These are phyloP conservation scores for Penicillium frequentans DNA, from an alignment of 2,329 filamentous ascomycete species.

Conservation along the genomic window DNA sequence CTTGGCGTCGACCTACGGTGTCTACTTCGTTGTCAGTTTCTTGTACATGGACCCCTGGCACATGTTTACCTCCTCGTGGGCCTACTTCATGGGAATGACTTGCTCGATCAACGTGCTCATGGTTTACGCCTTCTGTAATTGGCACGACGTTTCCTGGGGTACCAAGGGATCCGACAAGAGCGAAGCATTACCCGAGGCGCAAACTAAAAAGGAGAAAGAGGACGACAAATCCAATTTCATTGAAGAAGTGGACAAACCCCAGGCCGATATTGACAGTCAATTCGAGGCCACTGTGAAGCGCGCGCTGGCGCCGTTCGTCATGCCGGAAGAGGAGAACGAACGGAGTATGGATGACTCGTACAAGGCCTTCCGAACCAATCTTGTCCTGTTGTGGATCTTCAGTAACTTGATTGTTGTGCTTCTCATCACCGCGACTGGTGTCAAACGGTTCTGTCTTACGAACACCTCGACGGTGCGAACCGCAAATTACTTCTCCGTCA, in stretches of 20 bases:
- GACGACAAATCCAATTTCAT: slow-evolving; percentile 84
- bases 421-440: slow-evolving; percentile 80
- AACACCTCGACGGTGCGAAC: slow-evolving; percentile 69
- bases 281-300: slow-evolving; percentile 95
- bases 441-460: slow-evolving; percentile 78
- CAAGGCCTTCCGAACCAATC: slow-evolving; percentile 95
- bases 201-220: slow-evolving; percentile 69
- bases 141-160: slow-evolving; percentile 99
- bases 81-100: slow-evolving; percentile 87
- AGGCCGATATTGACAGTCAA: slow-evolving; percentile 95
- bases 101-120: slow-evolving; percentile 98
- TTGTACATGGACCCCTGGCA: slow-evolving; percentile 97
- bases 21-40: slow-evolving; percentile 97
- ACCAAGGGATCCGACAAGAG: slow-evolving; percentile 96
- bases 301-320: slow-evolving; percentile 77
- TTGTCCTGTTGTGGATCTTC: slow-evolving; percentile 90
- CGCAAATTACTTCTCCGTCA: slow-evolving; percentile 83
- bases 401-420: slow-evolving; percentile 83
- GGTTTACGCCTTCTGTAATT: slow-evolving; percentile 98
- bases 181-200: slow-evolving; percentile 83
- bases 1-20: slow-evolving; percentile 85
- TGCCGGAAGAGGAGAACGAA: slow-evolving; percentile 71
- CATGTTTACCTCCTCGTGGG: slow-evolving; percentile 97
- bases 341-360: slow-evolving; percentile 94
- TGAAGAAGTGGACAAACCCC: slow-evolving; percentile 91